Percentiles rank a stretch among this genome's conserved stretches.
Conservation (phyloP, 805 yeast genomes). For the Hanseniaspora hatyaiensis region DNA sequence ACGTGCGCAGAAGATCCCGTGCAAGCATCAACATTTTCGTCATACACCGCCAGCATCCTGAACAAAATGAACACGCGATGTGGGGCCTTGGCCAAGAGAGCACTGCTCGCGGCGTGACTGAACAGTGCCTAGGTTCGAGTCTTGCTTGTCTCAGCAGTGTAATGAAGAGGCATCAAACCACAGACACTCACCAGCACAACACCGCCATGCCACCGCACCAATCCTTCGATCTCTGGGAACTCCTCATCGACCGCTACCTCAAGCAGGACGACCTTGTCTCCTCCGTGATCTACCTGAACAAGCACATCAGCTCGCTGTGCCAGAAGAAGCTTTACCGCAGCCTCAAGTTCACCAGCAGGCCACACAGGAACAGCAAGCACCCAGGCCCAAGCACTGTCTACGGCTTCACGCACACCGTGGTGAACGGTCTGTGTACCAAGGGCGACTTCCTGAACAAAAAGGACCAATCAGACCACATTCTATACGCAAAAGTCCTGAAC, state of each 20-base stretch:
- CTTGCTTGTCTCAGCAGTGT: too few relatives aligned
- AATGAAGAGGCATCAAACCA: too few relatives aligned
- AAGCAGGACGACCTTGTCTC: neutral
- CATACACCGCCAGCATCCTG: too few relatives aligned
- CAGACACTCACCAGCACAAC: too few relatives aligned
- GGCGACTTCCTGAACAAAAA: neutral
- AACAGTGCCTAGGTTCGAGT: too few relatives aligned
- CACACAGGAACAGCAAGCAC: neutral
- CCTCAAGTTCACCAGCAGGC: neutral
- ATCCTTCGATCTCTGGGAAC: constrained; percentile 7
- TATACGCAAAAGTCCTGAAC: neutral
- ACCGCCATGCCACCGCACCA: too few relatives aligned
- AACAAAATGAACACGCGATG: too few relatives aligned
- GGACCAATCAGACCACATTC: constrained; percentile 9
- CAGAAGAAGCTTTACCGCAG: neutral
- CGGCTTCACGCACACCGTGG: constrained; percentile 2
- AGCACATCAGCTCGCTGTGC: neutral
- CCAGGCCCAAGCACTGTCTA: neutral
- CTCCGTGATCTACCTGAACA: neutral
- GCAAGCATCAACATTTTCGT: too few relatives aligned
- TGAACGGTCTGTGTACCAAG: neutral
- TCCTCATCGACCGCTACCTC: neutral
- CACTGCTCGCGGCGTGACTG: too few relatives aligned
- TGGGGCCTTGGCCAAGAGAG: too few relatives aligned
- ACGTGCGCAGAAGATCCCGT: too few relatives aligned